Evolutionary conservation across 768 basidiomycete species (phyloP).

Genomic region (Lactarius quietus): DNA sequence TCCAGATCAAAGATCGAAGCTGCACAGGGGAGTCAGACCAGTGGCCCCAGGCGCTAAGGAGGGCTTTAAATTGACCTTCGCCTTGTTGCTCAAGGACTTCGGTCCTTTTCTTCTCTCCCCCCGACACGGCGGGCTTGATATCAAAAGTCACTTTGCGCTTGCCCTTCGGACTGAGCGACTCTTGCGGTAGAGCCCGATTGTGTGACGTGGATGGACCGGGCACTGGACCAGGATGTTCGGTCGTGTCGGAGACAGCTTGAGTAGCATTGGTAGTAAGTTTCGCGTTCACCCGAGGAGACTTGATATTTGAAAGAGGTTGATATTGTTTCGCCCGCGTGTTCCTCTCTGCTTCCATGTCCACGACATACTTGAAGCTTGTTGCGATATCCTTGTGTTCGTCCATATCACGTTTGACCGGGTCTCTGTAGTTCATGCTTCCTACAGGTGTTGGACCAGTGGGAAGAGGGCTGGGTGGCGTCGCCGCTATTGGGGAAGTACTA

Average conservation of each 20-base stretch:
- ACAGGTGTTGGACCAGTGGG: conserved; percentile 19
- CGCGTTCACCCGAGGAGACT: conserved; percentile 8
- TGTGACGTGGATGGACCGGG: conserved; percentile 15
- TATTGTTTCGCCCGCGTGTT: conserved; percentile 17
- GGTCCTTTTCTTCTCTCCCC: conserved; percentile 33
- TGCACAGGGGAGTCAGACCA: conserved; percentile 29
- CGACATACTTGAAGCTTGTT: conserved; percentile 46
- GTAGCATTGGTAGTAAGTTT: conserved; percentile 22
- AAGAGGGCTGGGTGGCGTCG: conserved; percentile 11
- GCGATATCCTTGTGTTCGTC: conserved; percentile 43
- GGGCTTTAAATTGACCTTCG: conserved; percentile 35
- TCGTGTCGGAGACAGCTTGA: background rate
- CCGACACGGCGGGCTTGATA: conserved; percentile 52
- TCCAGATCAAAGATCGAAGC: conserved; percentile 73
- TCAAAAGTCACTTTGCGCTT: conserved; percentile 75
- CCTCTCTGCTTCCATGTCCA: conserved; percentile 41
- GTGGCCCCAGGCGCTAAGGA: conserved; percentile 10
- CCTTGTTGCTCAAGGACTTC: conserved; percentile 23
- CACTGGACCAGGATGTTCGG: conserved; percentile 1
- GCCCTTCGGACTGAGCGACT: conserved; percentile 37
- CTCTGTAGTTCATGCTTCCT: conserved; percentile 25
- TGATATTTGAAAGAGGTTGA: conserved; percentile 14
- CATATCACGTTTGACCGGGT: conserved; percentile 47
- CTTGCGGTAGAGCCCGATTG: conserved; percentile 8
- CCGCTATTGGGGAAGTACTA: conserved; percentile 19